Evolutionary conservation across 257 asterid species (phyloP), one percentile per base, ranked within the genome.

Genomic region (Fraxinus quadrangulata): DNA sequence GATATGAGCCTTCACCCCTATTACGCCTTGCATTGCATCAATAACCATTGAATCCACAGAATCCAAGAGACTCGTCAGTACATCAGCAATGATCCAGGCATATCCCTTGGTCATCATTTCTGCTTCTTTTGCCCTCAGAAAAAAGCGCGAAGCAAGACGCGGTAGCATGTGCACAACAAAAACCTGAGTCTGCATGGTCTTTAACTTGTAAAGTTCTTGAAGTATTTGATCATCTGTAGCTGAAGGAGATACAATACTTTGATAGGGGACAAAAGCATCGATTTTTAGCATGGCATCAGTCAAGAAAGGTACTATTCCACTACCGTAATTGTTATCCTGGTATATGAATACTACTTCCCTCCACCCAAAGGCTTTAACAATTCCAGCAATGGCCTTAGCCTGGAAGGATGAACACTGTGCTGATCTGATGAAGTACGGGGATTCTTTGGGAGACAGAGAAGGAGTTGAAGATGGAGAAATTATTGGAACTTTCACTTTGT

Each of bases 11-110:
- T 78, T 87, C 83, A 89, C 69, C 4, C 93, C 93, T 0, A 89
- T 10, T 11, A 86, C 90, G 42, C 93, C 93, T 71, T 87, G 90
- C 90, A 89, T 85, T 4, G 93, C 85, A 30, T 89, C 90, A 11
- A 84, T 73, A 12, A 80, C 83, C 3, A 56, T 72, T 21, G 78
- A 51, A 78, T 84, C 83, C 13, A 76, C 54, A 73, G 79, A 69
- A 70, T 83, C 83, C 80, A 87, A 77, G 17, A 79, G 51, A 84
- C 86, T 85, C 1, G 90, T 81, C 5, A 87, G 24, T 34, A 70
- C 79, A 78, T 87, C 94, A 31, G 91, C 77, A 69, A 84, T 72
- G 6, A 89, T 78, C 94, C 94, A 87, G 14, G 82, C 86, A 77
- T 86, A 87, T 28, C 88, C 94, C 40, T 71, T 5, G 16, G 17